Base-by-base conservation (phyloP, 164 flowering plant species). In the Pachysandra terminalis region DNA sequence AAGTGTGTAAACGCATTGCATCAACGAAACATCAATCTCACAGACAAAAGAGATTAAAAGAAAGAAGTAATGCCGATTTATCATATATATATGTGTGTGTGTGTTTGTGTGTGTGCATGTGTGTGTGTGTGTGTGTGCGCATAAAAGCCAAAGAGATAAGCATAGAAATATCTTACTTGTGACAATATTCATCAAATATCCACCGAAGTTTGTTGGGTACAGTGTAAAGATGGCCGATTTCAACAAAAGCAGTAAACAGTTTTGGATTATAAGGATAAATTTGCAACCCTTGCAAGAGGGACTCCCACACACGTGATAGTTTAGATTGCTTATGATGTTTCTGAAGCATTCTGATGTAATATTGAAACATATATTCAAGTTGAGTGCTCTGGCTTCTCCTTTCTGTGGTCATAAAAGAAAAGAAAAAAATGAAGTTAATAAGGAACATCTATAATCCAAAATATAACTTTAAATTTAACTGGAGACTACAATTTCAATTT, bases 121-220 rank as follows among this genome's bases (percentile, higher is more conserved):
- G n/a, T n/a, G n/a, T n/a, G n/a, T n/a, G n/a, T n/a, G n/a, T n/a
- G n/a, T n/a, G n/a, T n/a, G n/a, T n/a, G n/a, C 19, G 19, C 13
- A 51, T 26, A 27, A 68, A 19, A 66, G 37, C 22, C 19, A 35
- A 24, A 53, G 37, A 26, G 12, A 48, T 3, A 59, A 54, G 62
- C 37, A 32, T 40, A 61, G 22, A 48, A 63, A 62, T 22, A 71
- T 67, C 88, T 80, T 83, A 93, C 98, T 78, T 86, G 76, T 73
- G 81, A 69, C 74, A 87, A 72, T 74, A 72, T 51, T 86, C 86
- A 79, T 95, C 99, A 53, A 95, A 77, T 55, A 82, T 81, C 82
- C 74, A 75, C 54, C 97, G 86, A 67, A 95, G 68, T 74, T 92
- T 95, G 74, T 84, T 85, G 5, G 99, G 86, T 49, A 90, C 85